Evolutionary conservation across 164 flowering plant genomes (phyloP), one percentile per base, ranked within the genome.

Genomic region (Euptelea pleiosperma): DNA sequence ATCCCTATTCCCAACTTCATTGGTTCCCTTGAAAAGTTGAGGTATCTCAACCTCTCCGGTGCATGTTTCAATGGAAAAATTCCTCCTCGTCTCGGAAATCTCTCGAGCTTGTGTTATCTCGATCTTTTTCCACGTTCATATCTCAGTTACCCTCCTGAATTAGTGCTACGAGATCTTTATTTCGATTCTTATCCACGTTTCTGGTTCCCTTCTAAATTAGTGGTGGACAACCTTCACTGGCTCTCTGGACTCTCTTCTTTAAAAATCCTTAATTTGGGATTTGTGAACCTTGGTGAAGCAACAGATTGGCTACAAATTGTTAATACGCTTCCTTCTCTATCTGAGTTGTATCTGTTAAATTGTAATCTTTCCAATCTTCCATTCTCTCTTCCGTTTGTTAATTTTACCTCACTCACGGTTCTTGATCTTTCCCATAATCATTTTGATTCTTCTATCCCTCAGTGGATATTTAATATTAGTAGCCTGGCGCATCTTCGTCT

Each of bases 351-450:
- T n/a, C n/a, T n/a, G n/a, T n/a, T n/a, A n/a, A n/a, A n/a, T n/a
- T n/a, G n/a, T n/a, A n/a, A 36, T 2, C 8, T 16, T 15, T 40
- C 44, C n/a, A n/a, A n/a, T n/a, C n/a, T n/a, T n/a, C n/a, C n/a
- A n/a, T 18, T 18, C 61, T 4, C 41, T 11, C 25, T 19, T 18
- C 8, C 41, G 3, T 4, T 21, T 8, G 10, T 19, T 33, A 58
- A 62, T 44, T 42, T 53, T 22, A 62, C 65, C 0, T 52, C 65
- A 31, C 65, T 62, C 10, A 24, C 16, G 6, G 40, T 60, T 0
- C 48, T 60, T 28, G 56, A 40, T 40, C 46, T 60, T 6, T 6
- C 30, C 15, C 6, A 0, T 12, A 55, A 49, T 18, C 16, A 14
- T 2, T 28, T 56, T 3, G 7, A 46, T 7, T 34, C 37, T 3